Conservation (phyloP, 371 early-diverging fungal species). For the Mucor plumbeus region DNA sequence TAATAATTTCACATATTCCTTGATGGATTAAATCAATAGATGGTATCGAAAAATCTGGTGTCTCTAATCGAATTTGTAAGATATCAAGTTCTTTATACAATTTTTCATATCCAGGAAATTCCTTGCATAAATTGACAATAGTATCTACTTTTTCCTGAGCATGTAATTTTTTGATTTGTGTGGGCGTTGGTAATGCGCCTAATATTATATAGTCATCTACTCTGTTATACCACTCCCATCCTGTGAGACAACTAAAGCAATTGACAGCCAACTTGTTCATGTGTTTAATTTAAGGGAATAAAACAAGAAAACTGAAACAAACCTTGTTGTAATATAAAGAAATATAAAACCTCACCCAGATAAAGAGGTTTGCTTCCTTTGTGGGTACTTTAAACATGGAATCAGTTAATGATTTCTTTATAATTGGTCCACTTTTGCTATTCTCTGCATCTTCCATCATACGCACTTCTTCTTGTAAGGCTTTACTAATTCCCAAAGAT, state of each 20-base stretch:
- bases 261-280: slow-evolving; percentile 39
- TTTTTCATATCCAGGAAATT: slow-evolving; percentile 49
- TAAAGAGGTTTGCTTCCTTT: slow-evolving; percentile 30
- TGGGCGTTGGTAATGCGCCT: slow-evolving; percentile 55
- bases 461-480: slow-evolving; percentile 27
- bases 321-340: slow-evolving; percentile 54
- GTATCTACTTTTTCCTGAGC: slow-evolving; percentile 32
- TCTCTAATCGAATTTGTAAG: slow-evolving; percentile 42
- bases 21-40: slow-evolving; percentile 30
- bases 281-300: background rate
- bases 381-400: slow-evolving; percentile 38
- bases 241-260: slow-evolving; percentile 47
- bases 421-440: slow-evolving; percentile 9
- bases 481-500: slow-evolving; percentile 49
- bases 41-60: slow-evolving; percentile 50
- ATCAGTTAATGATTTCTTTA: slow-evolving; percentile 30
- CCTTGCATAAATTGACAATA: slow-evolving; percentile 49
- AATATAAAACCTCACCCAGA: slow-evolving; percentile 44
- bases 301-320: background rate
- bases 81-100: slow-evolving; percentile 40
- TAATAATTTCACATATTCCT: slow-evolving; percentile 32
- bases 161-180: slow-evolving; percentile 39
- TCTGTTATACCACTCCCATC: slow-evolving; percentile 55
- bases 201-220: slow-evolving; percentile 42
- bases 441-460: slow-evolving; percentile 15